Evolutionary conservation across 2,329 filamentous ascomycete species (phyloP), one percentile per base, ranked within the genome.

Genomic region (Pseudocercospora eumusae): DNA sequence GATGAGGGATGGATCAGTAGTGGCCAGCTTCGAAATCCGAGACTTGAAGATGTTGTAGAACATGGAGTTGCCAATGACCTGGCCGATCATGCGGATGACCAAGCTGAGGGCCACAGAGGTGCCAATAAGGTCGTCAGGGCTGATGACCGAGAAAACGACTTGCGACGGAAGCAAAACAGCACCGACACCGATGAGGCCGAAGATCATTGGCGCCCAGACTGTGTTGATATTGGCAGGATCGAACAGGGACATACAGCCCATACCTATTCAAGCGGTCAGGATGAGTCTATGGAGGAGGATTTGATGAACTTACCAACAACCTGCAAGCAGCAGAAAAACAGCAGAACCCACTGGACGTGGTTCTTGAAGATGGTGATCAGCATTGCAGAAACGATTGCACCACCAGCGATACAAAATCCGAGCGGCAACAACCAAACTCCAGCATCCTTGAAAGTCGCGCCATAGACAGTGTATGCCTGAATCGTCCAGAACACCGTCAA

Each of bases 131-230:
- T 89, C 86, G 69, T 87, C 84, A 0, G 87, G 86, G 61, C 85
- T 88, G 66, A 89, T 85, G 66, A 89, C 88, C 11, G 85, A 86
- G n/a, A 85, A 65, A 61, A 89, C 86, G 66, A 89, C 86, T 1
- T 84, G 85, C 1, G 84, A 83, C 0, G 87, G 87, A 11, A 90
- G 82, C n/a, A 89, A 82, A 53, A 89, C 86, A 1, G 84, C 87
- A 6, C 87, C 87, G 4, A 88, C 84, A 15, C 87, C 87, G 9
- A 88, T 74, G 4, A 84, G 82, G 1, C 85, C 85, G 13, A 89
- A 70, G 18, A 83, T 76, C 27, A 88, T 78, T 15, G 88, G 74
- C 7, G 78, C 82, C 77, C 66, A 67, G 27, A 63, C 64, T 7
- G 61, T 61, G 44, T 60, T 63, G 59, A 70, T 60, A 57, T 72